These are phyloP conservation scores for Kurtzmaniella natalensis DNA, from an alignment of 1,139 yeast genomes.

Conservation along the genomic window DNA sequence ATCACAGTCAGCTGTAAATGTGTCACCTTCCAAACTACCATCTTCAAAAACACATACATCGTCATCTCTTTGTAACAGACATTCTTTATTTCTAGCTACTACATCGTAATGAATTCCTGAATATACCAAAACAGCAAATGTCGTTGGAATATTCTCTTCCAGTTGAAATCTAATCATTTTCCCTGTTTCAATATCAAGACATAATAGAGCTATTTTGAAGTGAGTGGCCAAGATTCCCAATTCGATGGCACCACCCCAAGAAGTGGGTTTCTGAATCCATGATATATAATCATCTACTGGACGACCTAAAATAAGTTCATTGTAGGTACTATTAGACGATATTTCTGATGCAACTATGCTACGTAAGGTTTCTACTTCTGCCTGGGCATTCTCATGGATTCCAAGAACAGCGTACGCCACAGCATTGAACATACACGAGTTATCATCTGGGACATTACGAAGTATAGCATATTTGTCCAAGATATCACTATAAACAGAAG, in stretches of 20 bases:
- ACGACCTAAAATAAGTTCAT: constrained; percentile 58
- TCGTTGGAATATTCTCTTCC: constrained; percentile 30
- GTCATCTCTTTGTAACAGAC: constrained; percentile 17
- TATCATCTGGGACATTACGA: constrained; percentile 71
- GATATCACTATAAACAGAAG: constrained; percentile 21
- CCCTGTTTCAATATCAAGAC: constrained; percentile 67
- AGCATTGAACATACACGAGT: constrained; percentile 74
- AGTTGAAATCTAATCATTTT: constrained; percentile 50
- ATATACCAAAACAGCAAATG: constrained; percentile 55
- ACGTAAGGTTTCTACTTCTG: constrained; percentile 28
- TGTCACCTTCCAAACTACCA: constrained; percentile 20
- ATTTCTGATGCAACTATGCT: constrained; percentile 45
- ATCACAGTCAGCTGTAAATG: constrained; percentile 32
- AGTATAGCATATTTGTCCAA: constrained; percentile 34
- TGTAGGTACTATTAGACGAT: constrained; percentile 41
- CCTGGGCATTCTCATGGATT: constrained; percentile 4
- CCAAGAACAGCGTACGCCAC: constrained; percentile 52
- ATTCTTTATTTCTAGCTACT: constrained; percentile 36
- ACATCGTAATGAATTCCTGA: constrained; percentile 79
- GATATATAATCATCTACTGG: constrained; percentile 45
- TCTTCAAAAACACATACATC: constrained; percentile 40
- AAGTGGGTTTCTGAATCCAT: constrained; percentile 59
- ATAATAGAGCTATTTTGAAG: constrained; percentile 51
- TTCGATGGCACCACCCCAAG: constrained; percentile 91
- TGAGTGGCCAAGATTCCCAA: constrained; percentile 58